Base-by-base conservation (phyloP, 768 basidiomycete genomes). In the Paxillus rubicundulus region DNA sequence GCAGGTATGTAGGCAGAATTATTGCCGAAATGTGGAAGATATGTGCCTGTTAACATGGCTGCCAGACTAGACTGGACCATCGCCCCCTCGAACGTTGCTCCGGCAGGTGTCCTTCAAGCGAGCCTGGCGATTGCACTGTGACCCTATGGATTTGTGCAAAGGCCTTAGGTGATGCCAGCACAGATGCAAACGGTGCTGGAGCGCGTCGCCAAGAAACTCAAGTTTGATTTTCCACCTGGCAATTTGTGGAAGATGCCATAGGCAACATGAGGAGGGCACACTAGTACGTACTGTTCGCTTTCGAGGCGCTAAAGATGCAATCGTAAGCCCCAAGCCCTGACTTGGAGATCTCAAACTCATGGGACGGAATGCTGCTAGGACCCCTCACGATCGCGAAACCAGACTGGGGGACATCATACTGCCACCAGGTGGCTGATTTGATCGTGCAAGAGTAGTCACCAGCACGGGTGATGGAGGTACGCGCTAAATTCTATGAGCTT, bases 341-440 rank as follows among this genome's bases (percentile, higher is more conserved):
- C 45, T 9, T 51, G 36, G 13, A 17, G 38, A 37, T 43, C 9
- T 2, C 30, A 49, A 18, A 32, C 27, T 24, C 18, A 27, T 36
- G 10, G 20, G 48, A 55, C 16, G 44, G 37, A 44, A 47, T 45
- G 34, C 49, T 46, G 21, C 6, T 52, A 5, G 89, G 89, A 30
- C 73, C 87, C 36, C 71, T 93, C 51, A 78, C 80, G 32, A 92
- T 96, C 51, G 92, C 94, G 13, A 94, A 98, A 70, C 94, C 97
- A n/a, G 97, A 99, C 65, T 99, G 97, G 97, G 97, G 98, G 70
- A 90, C 89, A 9, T n/a, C n/a, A n/a, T 99, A 97, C 66, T 97
- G 95, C 60, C 78, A 86, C 59, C 92, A 93, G 66, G 86, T 98
- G 10, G 94, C 89, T 13, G 92, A 95, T 67, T 73, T 90, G 63